Base-by-base conservation (phyloP, 2,329 filamentous ascomycete genomes). In the Pestalotiopsis sp. region DNA sequence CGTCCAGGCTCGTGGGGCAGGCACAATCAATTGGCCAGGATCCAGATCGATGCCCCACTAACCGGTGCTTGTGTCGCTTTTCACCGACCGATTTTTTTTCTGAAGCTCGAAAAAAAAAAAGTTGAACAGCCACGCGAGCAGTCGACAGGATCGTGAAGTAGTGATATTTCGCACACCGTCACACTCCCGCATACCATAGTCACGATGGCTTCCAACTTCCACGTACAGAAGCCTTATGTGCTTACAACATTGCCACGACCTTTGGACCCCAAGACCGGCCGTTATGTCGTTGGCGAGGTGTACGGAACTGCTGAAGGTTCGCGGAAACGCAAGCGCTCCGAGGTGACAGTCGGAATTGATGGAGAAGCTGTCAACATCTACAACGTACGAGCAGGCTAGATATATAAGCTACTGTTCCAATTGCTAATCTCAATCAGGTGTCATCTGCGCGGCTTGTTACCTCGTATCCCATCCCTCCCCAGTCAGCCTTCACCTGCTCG, bases 361-460 rank as follows among this genome's bases (percentile, higher is more conserved):
- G 90, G 90, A 70, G 89, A 91, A 75, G 87, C 88, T 3, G 82
- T 90, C 2, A 91, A 90, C 72, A 85, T 92, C 57, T 92, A 92
- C 74, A 88, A 91, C 83, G 87, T 77, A 62, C 66, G 57, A 25
- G 66, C 20, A 23, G 31, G 20, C n/a, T 49, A 38, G 23, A 39
- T 36, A 14, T n/a, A 14, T 13, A 23, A 36, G 20, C 25, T 23
- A 11, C 36, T 67, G 64, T 66, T 31, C 68, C 70, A 59, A 17
- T 39, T 25, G 67, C 69, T 69, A 38, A 68, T 25, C 5, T 41
- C 58, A 11, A 60, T 27, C 71, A 92, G 90, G 83, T 91, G 60
- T 84, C 88, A 3, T 86, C 88, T 3, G 87, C 89, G 5, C 84
- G 87, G 70, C 81, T 91, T 70, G 85, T 91, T 73, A 91, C 89